Evolutionary conservation across 345 rosid genomes (phyloP).

Genomic region (Microthlaspi erraticum): DNA sequence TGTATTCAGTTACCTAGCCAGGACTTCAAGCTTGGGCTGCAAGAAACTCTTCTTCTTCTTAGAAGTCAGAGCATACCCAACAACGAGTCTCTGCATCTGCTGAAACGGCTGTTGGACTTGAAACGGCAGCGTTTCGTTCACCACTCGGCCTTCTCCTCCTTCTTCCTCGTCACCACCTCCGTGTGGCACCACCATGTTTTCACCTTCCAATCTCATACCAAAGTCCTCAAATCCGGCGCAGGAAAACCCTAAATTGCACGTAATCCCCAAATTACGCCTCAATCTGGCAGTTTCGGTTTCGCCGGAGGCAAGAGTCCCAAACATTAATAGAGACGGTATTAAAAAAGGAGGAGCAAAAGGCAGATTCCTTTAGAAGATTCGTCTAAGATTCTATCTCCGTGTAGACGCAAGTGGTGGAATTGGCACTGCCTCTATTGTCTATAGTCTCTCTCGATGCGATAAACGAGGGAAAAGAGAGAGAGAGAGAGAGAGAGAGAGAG

Average conservation of each 20-base stretch:
- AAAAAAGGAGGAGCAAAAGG: slow-evolving; percentile 18
- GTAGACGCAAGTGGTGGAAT: not conserved
- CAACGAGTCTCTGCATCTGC: slow-evolving; percentile 54
- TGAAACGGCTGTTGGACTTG: slow-evolving; percentile 22
- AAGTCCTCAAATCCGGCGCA: slow-evolving; percentile 38
- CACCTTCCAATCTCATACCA: slow-evolving; percentile 59
- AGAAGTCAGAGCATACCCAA: slow-evolving; percentile 87
- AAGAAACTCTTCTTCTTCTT: slow-evolving; percentile 94
- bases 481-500: no score
- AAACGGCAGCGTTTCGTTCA: slow-evolving; percentile 33
- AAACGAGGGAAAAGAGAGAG: not conserved
- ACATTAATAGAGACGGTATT: slow-evolving; percentile 29
- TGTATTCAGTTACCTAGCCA: slow-evolving; percentile 57
- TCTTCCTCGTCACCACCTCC: slow-evolving; percentile 39
- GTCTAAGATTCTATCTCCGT: slow-evolving; percentile 38
- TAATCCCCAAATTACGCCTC: slow-evolving; percentile 44
- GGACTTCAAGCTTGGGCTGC: slow-evolving; percentile 78
- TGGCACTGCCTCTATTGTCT: slow-evolving; percentile 10
- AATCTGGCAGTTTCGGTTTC: slow-evolving; percentile 43
- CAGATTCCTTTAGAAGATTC: slow-evolving; percentile 39
- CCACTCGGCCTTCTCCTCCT: slow-evolving; percentile 16
- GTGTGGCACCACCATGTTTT: slow-evolving; percentile 44
- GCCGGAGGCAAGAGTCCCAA: slow-evolving; percentile 33
- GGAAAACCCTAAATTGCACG: slow-evolving; percentile 48
- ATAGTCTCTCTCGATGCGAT: slow-evolving; percentile 15